phyloP scores from a whole-genome alignment of 805 yeast species.

The Candida anglica region DNA sequence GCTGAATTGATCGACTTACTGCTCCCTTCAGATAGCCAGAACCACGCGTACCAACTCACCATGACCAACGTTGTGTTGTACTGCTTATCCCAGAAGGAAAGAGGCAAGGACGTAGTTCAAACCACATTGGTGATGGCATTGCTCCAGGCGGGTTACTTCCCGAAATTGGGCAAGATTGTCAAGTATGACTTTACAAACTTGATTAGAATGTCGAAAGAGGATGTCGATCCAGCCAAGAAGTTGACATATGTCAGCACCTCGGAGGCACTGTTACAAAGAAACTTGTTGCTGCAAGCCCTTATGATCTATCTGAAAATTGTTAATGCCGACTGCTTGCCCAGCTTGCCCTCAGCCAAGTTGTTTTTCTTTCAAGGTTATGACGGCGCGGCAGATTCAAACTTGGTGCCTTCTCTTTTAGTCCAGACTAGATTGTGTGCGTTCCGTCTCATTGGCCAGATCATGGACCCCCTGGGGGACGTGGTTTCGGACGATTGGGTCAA shows the following conservation, averaged over 20 bases:
- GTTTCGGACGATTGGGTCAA: too few species aligned
- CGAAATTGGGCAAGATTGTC: conserved; percentile 22
- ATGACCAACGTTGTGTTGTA: conserved; percentile 25
- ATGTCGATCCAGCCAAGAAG: conserved; percentile 16
- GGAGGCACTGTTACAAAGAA: conserved; percentile 34
- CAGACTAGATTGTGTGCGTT: conserved; percentile 40
- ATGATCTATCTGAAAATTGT: conserved; percentile 44
- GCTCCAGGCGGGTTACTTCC: conserved; percentile 48
- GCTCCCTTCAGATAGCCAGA: conserved; percentile 24
- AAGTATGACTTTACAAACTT: conserved; percentile 14
- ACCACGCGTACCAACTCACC: conserved; percentile 26
- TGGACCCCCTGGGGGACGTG: too few species aligned
- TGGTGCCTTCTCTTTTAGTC: conserved; percentile 25
- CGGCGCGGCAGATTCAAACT: conserved; percentile 11
- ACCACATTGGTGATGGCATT: conserved; percentile 45
- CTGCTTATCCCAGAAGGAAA: conserved; percentile 21
- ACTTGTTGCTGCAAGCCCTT: conserved; percentile 40
- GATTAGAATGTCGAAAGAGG: conserved; percentile 10
- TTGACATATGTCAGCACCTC: conserved; percentile 32
- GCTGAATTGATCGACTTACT: conserved; percentile 18
- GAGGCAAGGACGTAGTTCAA: conserved; percentile 22
- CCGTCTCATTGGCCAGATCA: too few species aligned
- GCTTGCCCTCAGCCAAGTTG: conserved; percentile 33
- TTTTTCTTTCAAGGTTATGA: conserved; percentile 16
- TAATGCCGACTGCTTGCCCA: conserved; percentile 30